These are phyloP conservation scores for Erodium trifolium DNA, from an alignment of 441 rosid species.

Conservation along the genomic window DNA sequence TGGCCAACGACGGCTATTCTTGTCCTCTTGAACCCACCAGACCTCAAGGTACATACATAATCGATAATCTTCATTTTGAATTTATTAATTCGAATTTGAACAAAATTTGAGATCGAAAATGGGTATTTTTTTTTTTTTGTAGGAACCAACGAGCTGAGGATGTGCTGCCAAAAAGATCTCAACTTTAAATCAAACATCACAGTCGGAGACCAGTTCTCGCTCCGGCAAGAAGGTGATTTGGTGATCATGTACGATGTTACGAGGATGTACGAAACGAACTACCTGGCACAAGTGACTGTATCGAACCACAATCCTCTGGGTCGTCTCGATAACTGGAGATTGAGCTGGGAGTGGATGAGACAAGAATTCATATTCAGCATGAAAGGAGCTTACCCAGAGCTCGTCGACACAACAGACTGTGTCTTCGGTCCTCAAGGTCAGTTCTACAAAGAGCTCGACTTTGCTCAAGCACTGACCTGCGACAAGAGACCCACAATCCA, in stretches of 20 bases:
- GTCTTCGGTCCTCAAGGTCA: constrained; percentile 35
- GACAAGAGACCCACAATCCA: constrained; percentile 38
- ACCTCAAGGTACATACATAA: constrained; percentile 16
- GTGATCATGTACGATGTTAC: constrained; percentile 44
- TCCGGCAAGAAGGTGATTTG: constrained; percentile 41
- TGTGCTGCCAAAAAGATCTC: constrained; percentile 35
- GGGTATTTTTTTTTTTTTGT: neutral
- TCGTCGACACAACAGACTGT: constrained; percentile 41
- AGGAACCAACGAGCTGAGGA: constrained; percentile 32
- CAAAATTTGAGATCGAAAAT: too few species aligned
- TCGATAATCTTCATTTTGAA: neutral
- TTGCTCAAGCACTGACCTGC: constrained; percentile 38
- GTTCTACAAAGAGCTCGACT: constrained; percentile 34
- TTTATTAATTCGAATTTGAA: neutral
- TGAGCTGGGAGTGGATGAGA: constrained; percentile 47
- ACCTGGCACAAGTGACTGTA: constrained; percentile 37
- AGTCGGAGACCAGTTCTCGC: constrained; percentile 24
- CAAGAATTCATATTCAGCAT: constrained; percentile 41
- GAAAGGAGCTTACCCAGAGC: constrained; percentile 44
- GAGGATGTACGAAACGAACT: constrained; percentile 30
- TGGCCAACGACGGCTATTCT: constrained; percentile 40
- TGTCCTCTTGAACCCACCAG: constrained; percentile 28
- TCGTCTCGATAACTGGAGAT: constrained; percentile 41
- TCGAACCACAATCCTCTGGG: constrained; percentile 39
- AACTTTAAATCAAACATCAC: constrained; percentile 23